Evolutionary conservation across 306 rosid genomes (phyloP).

Genomic region (Carpinus fangiana): DNA sequence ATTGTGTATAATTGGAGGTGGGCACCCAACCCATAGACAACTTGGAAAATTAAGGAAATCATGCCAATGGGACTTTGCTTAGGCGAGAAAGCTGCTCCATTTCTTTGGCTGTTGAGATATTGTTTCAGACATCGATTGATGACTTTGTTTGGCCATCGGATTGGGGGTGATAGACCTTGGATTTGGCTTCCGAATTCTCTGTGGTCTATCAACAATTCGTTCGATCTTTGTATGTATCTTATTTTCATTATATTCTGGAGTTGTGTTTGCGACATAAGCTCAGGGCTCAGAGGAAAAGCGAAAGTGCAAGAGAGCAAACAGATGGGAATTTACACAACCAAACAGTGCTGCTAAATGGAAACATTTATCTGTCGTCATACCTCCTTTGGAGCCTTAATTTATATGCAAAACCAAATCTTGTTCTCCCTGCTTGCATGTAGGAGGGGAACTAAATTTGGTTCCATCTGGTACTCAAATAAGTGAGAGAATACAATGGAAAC

Average conservation of each 20-base stretch:
- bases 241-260: not conserved
- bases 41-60: too few relatives aligned
- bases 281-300: constrained; percentile 16
- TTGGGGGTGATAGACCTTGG: too few relatives aligned
- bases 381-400: constrained; percentile 53
- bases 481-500: not conserved
- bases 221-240: too few relatives aligned
- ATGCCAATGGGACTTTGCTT: too few relatives aligned
- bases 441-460: not conserved
- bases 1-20: too few relatives aligned
- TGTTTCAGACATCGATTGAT: too few relatives aligned
- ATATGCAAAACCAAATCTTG: constrained; percentile 48
- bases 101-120: too few relatives aligned
- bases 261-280: constrained; percentile 29
- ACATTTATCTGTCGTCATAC: constrained; percentile 42
- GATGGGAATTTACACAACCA: constrained; percentile 76
- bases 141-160: too few relatives aligned
- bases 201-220: too few relatives aligned
- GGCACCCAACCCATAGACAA: too few relatives aligned
- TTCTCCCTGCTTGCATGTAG: constrained; percentile 63
- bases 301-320: constrained; percentile 54
- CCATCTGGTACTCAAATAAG: not conserved
- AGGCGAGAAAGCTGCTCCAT: too few relatives aligned
- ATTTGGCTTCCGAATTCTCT: too few relatives aligned
- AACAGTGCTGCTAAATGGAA: constrained; percentile 70